Conservation (phyloP, 768 basidiomycete genomes). For the Suillus spraguei region DNA sequence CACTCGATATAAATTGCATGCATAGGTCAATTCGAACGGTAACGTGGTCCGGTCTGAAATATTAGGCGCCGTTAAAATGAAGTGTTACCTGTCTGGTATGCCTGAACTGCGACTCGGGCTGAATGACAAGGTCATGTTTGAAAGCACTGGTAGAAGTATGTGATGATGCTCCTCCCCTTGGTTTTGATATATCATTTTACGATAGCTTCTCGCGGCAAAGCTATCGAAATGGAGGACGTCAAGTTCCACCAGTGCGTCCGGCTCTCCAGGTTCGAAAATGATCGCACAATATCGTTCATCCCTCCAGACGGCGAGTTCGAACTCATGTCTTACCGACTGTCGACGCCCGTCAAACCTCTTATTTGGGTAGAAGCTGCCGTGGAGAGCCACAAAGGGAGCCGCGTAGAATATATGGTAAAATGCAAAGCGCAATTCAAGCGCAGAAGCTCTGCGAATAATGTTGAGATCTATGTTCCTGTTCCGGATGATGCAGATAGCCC, state of each 20-base stretch:
- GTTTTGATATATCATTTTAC: conserved; percentile 9
- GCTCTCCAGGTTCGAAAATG: conserved; percentile 95
- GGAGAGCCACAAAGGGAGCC: conserved; percentile 90
- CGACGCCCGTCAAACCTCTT: conserved; percentile 94
- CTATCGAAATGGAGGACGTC: conserved; percentile 99
- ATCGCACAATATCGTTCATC: conserved; percentile 98
- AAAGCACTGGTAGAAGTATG: conserved; percentile 92
- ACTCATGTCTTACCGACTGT: conserved; percentile 96
- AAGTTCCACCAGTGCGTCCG: conserved; percentile 99
- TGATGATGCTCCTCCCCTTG: conserved; percentile 16
- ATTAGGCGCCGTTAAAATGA: conserved; percentile 99
- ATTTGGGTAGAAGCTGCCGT: conserved; percentile 95
- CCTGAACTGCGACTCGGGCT: conserved; percentile 93
- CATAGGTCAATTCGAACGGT: conserved; percentile 92
- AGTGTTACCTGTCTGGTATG: conserved; percentile 99
- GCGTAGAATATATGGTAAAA: conserved; percentile 96
- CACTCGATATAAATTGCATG: not conserved
- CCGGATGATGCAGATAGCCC: conserved; percentile 98
- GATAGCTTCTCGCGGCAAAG: conserved; percentile 88
- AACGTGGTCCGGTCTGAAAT: conserved; percentile 98
- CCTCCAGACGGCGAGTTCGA: conserved; percentile 99
- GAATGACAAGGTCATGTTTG: conserved; percentile 99
- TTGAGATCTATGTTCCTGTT: conserved; percentile 98
- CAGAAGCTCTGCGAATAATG: conserved; percentile 95
- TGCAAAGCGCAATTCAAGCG: conserved; percentile 97